Percentiles rank a stretch among this genome's conserved stretches.
These are phyloP conservation scores for Psilocybe cubensis DNA, from an alignment of 768 basidiomycete species.

Conservation along the genomic window DNA sequence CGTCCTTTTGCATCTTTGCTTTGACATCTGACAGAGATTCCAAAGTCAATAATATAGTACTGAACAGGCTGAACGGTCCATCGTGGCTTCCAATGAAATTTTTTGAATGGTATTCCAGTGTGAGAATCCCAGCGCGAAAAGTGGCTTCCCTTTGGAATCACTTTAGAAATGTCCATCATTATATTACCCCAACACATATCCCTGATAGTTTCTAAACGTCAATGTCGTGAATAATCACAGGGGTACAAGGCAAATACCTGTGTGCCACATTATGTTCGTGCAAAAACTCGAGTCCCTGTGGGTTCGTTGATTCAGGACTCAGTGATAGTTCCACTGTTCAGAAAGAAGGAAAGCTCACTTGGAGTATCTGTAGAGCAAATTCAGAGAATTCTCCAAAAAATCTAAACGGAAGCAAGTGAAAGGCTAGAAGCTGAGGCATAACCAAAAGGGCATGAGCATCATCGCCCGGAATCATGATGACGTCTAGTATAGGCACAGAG, in stretches of 20 bases:
- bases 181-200: constrained; percentile 24
- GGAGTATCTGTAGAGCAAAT: constrained; percentile 7
- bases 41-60: constrained; percentile 9
- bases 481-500: constrained; percentile 14
- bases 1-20: neutral
- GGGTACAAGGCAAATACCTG: neutral
- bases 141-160: constrained; percentile 19
- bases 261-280: constrained; percentile 6
- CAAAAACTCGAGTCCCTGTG: constrained; percentile 3
- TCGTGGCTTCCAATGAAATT: constrained; percentile 1
- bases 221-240: neutral
- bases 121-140: constrained; percentile 3
- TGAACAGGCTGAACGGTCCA: neutral
- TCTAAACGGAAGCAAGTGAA: constrained; percentile 9
- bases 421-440: constrained; percentile 10
- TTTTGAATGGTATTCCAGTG: neutral
- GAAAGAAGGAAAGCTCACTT: constrained; percentile 4
- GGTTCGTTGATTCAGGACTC: neutral
- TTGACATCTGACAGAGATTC: neutral
- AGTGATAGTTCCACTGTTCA: neutral
- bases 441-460: constrained; percentile 9
- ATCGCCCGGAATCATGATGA: constrained; percentile 9
- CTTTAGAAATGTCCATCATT: constrained; percentile 18
- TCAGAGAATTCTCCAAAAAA: constrained; percentile 14
- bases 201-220: constrained; percentile 10